These are phyloP conservation scores for Phytophthora constricta DNA, from an alignment of 352 stramenopile species.

Conservation along the genomic window DNA sequence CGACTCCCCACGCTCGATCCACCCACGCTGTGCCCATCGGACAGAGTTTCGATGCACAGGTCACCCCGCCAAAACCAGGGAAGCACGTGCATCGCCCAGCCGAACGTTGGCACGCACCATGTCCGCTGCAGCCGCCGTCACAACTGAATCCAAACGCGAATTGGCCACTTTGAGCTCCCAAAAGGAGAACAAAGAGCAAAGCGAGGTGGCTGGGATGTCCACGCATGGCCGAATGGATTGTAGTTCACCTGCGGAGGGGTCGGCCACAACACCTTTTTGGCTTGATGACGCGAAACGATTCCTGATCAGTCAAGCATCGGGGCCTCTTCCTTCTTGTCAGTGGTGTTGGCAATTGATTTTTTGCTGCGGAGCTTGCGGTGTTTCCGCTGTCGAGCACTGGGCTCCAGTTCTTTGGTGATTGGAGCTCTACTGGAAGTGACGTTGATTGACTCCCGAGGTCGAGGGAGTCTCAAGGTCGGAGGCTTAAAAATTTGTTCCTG, in stretches of 20 bases:
- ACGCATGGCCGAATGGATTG: constrained; percentile 7
- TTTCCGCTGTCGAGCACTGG: constrained; percentile 4
- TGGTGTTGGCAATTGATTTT: constrained; percentile 3
- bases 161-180: not conserved
- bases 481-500: not conserved
- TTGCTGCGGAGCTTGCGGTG: constrained; percentile 20
- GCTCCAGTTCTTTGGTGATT: not conserved
- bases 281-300: not conserved
- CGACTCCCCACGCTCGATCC: constrained; percentile 59
- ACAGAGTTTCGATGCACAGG: constrained; percentile 62
- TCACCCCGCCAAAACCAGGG: constrained; percentile 70
- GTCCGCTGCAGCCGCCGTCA: constrained; percentile 87
- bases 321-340: not conserved
- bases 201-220: not conserved
- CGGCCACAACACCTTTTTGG: no score
- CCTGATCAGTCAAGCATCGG: no score
- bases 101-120: constrained; percentile 55
- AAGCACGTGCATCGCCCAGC: constrained; percentile 87
- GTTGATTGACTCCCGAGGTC: constrained; percentile 1
- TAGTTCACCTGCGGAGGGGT: not conserved
- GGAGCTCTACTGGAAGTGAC: not conserved
- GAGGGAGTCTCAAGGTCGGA: constrained; percentile 5
- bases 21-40: constrained; percentile 61
- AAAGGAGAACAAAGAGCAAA: constrained; percentile 13
- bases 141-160: constrained; percentile 45